Evolutionary conservation across 1,284 basidiomycete species (phyloP).

Genomic region (Termitomyces sp.): DNA sequence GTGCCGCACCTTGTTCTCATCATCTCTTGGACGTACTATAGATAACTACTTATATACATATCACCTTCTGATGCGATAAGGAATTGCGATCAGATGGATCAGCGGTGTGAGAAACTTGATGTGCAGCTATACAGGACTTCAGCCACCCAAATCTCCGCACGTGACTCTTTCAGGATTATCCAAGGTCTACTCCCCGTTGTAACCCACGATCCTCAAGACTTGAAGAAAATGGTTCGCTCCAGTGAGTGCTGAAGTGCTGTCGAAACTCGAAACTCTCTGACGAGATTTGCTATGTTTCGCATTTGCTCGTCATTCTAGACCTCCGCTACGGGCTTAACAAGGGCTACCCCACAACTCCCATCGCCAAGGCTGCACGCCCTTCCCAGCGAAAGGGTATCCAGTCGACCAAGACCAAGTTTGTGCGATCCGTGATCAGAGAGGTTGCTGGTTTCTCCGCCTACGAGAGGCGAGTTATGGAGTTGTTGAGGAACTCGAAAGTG

Average conservation of each 20-base stretch:
- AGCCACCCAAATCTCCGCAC: constrained; percentile 27
- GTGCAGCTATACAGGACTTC: constrained; percentile 31
- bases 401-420: constrained; percentile 85
- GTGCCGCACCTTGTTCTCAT: not conserved
- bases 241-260: constrained; percentile 41
- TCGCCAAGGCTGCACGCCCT: constrained; percentile 76
- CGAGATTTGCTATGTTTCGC: constrained; percentile 3
- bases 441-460: constrained; percentile 98
- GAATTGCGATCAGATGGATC: constrained; percentile 1
- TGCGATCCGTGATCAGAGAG: constrained; percentile 88
- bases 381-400: constrained; percentile 91
- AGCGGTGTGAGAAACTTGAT: constrained; percentile 14
- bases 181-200: constrained; percentile 20
- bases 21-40: constrained; percentile 1
- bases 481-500: constrained; percentile 98
- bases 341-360: constrained; percentile 88
- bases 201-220: constrained; percentile 49
- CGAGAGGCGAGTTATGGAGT: constrained; percentile 97
- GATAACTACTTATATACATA: not conserved
- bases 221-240: constrained; percentile 66
- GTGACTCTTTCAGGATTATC: constrained; percentile 22
- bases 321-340: constrained; percentile 88
- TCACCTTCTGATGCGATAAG: not conserved
- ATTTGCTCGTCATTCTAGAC: constrained; percentile 47
- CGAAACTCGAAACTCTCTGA: not conserved